phyloP scores from a whole-genome alignment of 257 asterid species.

The Nicotiana otophora region DNA sequence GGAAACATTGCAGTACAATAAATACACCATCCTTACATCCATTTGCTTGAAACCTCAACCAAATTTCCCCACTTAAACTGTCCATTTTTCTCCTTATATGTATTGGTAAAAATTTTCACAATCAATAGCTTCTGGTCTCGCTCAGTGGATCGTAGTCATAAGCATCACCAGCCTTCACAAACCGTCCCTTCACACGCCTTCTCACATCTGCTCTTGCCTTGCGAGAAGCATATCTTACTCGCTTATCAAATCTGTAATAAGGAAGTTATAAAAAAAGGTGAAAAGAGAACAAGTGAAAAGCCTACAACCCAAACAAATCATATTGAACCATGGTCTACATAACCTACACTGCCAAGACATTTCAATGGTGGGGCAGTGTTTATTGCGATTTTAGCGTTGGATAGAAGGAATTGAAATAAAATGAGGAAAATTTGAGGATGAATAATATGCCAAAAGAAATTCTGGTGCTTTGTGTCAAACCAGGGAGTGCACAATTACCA shows the following conservation, averaged over 20 bases:
- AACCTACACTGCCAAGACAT: background rate
- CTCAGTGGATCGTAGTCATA: constrained; percentile 83
- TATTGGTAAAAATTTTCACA: background rate
- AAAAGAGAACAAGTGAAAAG: background rate
- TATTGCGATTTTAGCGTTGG: background rate
- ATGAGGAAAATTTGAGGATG: background rate
- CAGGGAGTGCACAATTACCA: background rate
- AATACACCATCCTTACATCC: background rate
- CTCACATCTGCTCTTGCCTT: constrained; percentile 97
- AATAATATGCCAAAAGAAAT: background rate
- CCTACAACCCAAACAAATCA: background rate
- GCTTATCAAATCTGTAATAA: constrained; percentile 71
- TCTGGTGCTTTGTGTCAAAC: background rate
- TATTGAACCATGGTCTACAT: background rate
- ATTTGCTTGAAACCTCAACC: constrained; percentile 2
- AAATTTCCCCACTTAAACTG: background rate
- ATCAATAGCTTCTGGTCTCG: constrained; percentile 67
- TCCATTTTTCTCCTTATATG: constrained; percentile 14
- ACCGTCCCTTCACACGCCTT: constrained; percentile 92
- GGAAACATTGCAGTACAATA: background rate
- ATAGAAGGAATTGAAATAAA: background rate
- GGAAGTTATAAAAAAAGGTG: background rate
- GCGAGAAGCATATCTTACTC: constrained; percentile 85
- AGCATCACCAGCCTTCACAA: constrained; percentile 89
- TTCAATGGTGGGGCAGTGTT: background rate